Base-by-base conservation (phyloP, 805 yeast genomes). In the Metschnikowia kofuensis region DNA sequence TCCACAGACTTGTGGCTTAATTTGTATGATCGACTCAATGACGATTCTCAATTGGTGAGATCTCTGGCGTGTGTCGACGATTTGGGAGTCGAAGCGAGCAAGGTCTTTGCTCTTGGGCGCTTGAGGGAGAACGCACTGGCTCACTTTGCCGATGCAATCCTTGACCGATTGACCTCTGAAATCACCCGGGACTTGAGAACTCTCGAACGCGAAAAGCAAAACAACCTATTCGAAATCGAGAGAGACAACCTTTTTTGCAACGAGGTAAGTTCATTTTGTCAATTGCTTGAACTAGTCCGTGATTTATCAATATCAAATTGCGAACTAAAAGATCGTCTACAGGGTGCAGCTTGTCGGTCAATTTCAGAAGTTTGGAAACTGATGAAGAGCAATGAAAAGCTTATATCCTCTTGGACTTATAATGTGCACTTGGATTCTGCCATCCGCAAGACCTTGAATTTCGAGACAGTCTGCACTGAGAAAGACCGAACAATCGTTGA, bases 401-500 rank as follows among this genome's bases (percentile, higher is more conserved):
- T 45, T 29, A 35, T 45, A 14, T 44, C 47, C n/a, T 38, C 35
- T 8, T 54, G 55, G 55, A 40, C 48, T 14, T 50, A 40, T 31
- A 50, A 50, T n/a, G 49, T 44, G 21, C 58, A 54, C 27, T 34
- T 56, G 36, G 58, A 56, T 45, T 45, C 56, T 2, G 56, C 54
- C 15, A 50, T 56, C 8, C 43, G 56, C 27, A 55, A 51, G 37
- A 46, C 44, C 12, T 31, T 38, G 7, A 40, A 35, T 13, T 40
- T 52, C 7, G 37, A 35, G 34, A n/a, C 28, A 9, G 28, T 42
- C 13, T 40, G 40, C 40, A 34, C 44, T 13, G 45, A 31, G 13
- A 14, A 35, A 8, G 29, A 29, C 29, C 29, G 36, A 16, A 14
- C 13, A 15, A 11, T 9, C 30, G 10, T 40, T 16, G 12, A 7